Percentiles rank a stretch among this genome's conserved stretches.
Evolutionary conservation across 805 yeast genomes (phyloP).

Genomic region (Barnettozyma sucrosica): DNA sequence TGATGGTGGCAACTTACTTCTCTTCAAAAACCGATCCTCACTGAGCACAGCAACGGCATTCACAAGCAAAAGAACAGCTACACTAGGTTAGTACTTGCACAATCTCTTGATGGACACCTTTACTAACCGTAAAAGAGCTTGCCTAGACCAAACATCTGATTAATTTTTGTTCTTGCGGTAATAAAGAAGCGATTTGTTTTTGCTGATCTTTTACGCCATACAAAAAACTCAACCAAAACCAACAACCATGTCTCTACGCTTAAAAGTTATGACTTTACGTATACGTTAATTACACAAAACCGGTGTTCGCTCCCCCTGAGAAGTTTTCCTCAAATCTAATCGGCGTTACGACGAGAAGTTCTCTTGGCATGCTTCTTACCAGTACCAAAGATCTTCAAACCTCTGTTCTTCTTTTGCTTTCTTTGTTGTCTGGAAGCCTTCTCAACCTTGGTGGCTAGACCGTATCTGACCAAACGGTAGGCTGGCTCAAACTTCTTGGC

Average conservation of each 20-base stretch:
- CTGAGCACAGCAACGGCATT: conserved; percentile 75
- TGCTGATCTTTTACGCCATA: not conserved
- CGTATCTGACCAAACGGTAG: conserved; percentile 99
- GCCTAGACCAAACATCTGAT: conserved; percentile 53
- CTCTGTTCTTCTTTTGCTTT: conserved; percentile 99
- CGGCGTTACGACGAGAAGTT: conserved; percentile 86
- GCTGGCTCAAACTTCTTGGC: conserved; percentile 98
- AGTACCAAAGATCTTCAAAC: conserved; percentile 98
- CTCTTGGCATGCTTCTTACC: conserved; percentile 90
- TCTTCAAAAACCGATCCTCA: conserved; percentile 71
- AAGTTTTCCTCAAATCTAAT: conserved; percentile 35
- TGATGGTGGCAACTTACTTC: conserved; percentile 36
- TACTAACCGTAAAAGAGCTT: conserved; percentile 43
- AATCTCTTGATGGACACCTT: not conserved
- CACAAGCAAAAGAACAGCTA: conserved; percentile 45
- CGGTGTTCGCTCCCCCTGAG: conserved; percentile 4
- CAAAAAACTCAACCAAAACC: not conserved
- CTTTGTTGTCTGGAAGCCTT: conserved; percentile 99
- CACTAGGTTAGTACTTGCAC: conserved; percentile 2
- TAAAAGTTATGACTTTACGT: conserved; percentile 7
- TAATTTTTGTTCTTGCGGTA: not conserved
- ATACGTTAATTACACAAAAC: conserved; percentile 12
- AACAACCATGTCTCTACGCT: not conserved
- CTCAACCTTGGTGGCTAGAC: conserved; percentile 93
- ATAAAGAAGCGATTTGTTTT: not conserved